Conservation (phyloP, 106 monocot species). For the Dioscorea alata region DNA sequence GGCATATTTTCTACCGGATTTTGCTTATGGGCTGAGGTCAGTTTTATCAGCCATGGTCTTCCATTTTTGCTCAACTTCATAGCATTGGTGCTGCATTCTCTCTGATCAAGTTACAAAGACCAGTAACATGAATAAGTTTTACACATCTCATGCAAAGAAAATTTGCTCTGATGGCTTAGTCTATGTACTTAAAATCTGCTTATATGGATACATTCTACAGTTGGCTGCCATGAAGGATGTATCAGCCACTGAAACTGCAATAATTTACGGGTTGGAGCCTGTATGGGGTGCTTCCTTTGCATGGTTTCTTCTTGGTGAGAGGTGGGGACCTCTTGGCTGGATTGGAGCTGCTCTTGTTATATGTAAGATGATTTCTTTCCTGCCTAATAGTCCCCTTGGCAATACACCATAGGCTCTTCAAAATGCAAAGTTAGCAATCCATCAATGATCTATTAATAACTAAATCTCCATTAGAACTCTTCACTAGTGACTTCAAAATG, state of each 20-base stretch:
- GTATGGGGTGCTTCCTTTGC: conserved; percentile 89
- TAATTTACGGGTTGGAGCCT: conserved; percentile 76
- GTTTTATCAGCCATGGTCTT: background rate
- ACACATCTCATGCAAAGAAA: no score
- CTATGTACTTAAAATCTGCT: background rate
- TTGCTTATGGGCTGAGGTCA: conserved; percentile 83
- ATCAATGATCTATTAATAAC: no score
- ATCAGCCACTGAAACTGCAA: conserved; percentile 80
- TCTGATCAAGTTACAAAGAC: background rate
- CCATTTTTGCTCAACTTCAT: background rate
- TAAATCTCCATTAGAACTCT: no score
- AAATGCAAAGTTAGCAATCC: background rate
- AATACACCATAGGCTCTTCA: background rate
- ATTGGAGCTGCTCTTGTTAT: conserved; percentile 70
- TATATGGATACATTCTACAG: conserved; percentile 14
- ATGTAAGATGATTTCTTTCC: conserved; percentile 33
- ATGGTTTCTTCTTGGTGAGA: conserved; percentile 80
- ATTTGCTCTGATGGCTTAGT: background rate
- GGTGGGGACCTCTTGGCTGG: conserved; percentile 62
- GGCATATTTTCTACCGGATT: conserved; percentile 76
- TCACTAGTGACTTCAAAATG: no score
- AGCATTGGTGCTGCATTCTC: background rate
- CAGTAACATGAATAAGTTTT: no score
- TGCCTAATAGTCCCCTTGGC: background rate
- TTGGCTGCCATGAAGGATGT: conserved; percentile 80